Evolutionary conservation across 345 rosid genomes (phyloP).

Genomic region (Draba incana): DNA sequence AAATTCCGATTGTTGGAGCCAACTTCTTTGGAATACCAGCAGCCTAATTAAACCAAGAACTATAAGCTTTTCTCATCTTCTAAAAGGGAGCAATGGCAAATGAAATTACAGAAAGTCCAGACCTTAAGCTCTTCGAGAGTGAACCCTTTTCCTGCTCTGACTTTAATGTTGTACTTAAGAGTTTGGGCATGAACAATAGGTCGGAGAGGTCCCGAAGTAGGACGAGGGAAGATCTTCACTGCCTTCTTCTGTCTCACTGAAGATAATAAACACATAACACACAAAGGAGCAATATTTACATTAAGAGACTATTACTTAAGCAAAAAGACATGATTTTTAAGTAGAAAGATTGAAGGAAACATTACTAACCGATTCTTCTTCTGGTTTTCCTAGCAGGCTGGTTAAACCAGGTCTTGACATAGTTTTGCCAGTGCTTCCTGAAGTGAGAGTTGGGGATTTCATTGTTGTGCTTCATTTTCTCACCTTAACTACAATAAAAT

Average conservation of each 20-base stretch:
- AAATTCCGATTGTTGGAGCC: slow-evolving; percentile 77
- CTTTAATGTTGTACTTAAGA: slow-evolving; percentile 83
- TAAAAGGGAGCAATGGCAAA: background rate
- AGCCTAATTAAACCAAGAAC: slow-evolving; percentile 45
- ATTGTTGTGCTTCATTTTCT: slow-evolving; percentile 75
- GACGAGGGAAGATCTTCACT: slow-evolving; percentile 81
- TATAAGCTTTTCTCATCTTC: too few relatives aligned
- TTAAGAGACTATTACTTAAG: background rate
- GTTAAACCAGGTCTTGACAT: slow-evolving; percentile 88
- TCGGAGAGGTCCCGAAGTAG: slow-evolving; percentile 82
- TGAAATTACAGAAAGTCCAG: background rate
- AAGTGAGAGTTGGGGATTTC: slow-evolving; percentile 72
- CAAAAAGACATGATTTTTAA: background rate
- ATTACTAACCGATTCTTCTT: slow-evolving; percentile 55
- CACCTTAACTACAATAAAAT: background rate
- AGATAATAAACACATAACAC: background rate
- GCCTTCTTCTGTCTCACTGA: slow-evolving; percentile 92
- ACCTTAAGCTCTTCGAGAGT: slow-evolving; percentile 97
- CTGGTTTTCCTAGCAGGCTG: slow-evolving; percentile 83
- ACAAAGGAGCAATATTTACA: background rate
- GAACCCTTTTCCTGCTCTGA: slow-evolving; percentile 86
- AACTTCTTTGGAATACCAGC: slow-evolving; percentile 85
- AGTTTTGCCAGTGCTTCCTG: slow-evolving; percentile 85
- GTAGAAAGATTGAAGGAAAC: background rate
- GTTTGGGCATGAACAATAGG: slow-evolving; percentile 90